Evolutionary conservation across 139 green algal species (phyloP), one percentile per base, ranked within the genome.

Genomic region (Chlorella sp.): DNA sequence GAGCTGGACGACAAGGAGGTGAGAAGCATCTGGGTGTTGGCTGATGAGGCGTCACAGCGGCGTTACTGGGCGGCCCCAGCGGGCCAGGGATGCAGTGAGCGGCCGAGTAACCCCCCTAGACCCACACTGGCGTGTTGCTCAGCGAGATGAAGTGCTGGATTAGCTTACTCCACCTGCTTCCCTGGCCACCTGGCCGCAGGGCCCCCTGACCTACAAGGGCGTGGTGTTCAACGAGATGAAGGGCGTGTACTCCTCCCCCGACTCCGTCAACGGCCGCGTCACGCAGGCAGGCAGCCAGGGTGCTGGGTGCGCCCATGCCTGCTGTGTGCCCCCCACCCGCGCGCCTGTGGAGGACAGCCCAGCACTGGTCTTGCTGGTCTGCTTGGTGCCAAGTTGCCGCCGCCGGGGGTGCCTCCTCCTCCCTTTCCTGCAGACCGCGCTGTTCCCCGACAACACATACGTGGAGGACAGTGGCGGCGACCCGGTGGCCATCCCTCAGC

Each of bases 171-270:
- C 24, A 13, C 64, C 43, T 73, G 65, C 65, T 17, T 43, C 30
- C n/a, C 60, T 36, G 40, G 38, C n/a, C 4, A n/a, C 36, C 76
- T 13, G 2, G 26, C 46, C 76, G 75, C 85, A 91, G 76, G 94
- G 93, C 64, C 89, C 93, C 24, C 86, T 98, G 67, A 94, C 87
- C 11, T 96, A 91, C 93, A 99, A 99, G 90, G 97, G 95, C 68
- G 97, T 99, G 75, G 97, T 99, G 77, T 99, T 99, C 94, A 99
- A 99, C 87, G 97, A 99, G 92, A 99, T 99, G 97, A 99, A 99
- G 95, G 97, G 97, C 51, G 97, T 99, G 26, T 99, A 99, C 95
- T 98, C 93, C 32, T 96, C 93, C 41, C 97, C 97, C 36, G 97
- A 99, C 92, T 92, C 83, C 16, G 88, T 98, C 46, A 95, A 97